Conservation (phyloP, 108 stramenopile genomes). For the Skeletonema grethae region DNA sequence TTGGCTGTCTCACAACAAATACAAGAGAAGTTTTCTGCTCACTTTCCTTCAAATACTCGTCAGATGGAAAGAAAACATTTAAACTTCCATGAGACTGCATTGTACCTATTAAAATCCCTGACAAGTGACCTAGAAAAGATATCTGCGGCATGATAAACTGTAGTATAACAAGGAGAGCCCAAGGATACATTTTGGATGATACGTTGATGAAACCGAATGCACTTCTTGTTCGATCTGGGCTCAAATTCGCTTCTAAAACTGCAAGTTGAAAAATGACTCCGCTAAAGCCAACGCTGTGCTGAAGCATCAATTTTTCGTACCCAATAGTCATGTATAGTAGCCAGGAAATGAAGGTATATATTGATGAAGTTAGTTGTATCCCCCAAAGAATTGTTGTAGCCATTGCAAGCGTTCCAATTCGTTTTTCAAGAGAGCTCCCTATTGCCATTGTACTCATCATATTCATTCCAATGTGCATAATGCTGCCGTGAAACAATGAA, state of each 20-base stretch:
- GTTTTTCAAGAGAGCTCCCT: conserved; percentile 64
- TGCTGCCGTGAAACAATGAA: conserved; percentile 76
- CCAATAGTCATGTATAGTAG: conserved; percentile 36
- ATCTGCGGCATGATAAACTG: conserved; percentile 84
- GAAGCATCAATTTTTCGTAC: conserved; percentile 58
- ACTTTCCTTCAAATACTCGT: conserved; percentile 36
- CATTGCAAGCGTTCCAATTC: conserved; percentile 65
- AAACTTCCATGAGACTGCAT: conserved; percentile 60
- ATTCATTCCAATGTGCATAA: conserved; percentile 93
- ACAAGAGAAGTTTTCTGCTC: conserved; percentile 26
- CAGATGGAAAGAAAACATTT: conserved; percentile 44
- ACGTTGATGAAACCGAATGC: conserved; percentile 77
- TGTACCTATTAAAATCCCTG: conserved; percentile 73
- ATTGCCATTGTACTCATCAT: conserved; percentile 80
- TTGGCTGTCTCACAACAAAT: conserved; percentile 17
- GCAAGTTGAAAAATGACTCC: conserved; percentile 85
- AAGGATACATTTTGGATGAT: conserved; percentile 75
- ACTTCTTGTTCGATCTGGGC: conserved; percentile 50
- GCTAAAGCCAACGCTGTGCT: conserved; percentile 80
- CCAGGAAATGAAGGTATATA: conserved; percentile 66
- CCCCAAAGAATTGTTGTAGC: conserved; percentile 61
- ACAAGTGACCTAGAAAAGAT: conserved; percentile 76
- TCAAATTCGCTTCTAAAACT: conserved; percentile 69
- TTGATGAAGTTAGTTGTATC: conserved; percentile 56
- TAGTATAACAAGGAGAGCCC: conserved; percentile 68